A percentile compares a stretch with the other conserved stretches of the same genome.
phyloP scores from a whole-genome alignment of 2,329 filamentous ascomycete species.

The Aspergillus jensenii region DNA sequence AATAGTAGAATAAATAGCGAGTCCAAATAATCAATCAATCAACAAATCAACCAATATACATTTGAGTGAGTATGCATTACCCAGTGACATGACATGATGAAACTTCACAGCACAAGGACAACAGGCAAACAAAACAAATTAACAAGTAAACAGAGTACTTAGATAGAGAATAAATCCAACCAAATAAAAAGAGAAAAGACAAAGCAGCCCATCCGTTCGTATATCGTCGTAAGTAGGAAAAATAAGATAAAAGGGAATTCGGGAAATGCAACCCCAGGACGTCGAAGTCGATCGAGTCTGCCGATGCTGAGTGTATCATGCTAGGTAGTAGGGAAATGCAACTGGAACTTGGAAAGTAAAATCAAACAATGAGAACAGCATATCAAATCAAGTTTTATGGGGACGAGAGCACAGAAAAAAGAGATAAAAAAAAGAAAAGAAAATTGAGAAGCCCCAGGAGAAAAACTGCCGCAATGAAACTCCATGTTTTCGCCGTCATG shows the following conservation, averaged over 20 bases:
- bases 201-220: conserved; percentile 19
- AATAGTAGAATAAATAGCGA: conserved; percentile 13
- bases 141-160: not conserved
- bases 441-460: not conserved
- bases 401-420: not conserved
- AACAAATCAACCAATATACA: conserved; percentile 25
- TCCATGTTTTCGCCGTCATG: conserved; percentile 24
- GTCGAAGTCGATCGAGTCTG: not conserved
- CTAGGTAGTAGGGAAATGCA: not conserved
- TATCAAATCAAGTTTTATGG: not conserved
- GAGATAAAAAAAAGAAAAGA: not conserved
- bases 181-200: not conserved
- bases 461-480: conserved; percentile 17
- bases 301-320: not conserved
- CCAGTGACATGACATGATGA: not conserved
- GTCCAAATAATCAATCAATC: conserved; percentile 3
- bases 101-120: not conserved
- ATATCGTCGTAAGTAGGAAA: conserved; percentile 8
- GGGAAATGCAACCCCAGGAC: not conserved
- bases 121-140: conserved; percentile 7
- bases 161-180: not conserved
- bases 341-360: not conserved
- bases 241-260: not conserved
- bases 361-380: not conserved
- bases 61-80: conserved; percentile 16